phyloP scores from a whole-genome alignment of 345 rosid genomes.

The Eucalyptus cloeziana region DNA sequence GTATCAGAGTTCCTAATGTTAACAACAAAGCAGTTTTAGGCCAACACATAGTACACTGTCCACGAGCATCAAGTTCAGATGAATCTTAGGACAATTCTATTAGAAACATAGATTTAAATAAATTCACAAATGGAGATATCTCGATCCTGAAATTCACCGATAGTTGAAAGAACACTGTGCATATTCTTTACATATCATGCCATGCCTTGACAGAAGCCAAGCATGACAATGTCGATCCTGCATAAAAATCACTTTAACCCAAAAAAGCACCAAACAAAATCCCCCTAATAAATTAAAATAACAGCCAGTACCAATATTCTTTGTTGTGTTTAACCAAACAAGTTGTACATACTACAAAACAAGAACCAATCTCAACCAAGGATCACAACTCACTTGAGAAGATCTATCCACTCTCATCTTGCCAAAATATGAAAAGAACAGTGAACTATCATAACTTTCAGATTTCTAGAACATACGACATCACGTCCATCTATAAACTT shows the following conservation, averaged over 20 bases:
- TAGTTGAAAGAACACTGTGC: background rate
- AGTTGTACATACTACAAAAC: background rate
- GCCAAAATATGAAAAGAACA: background rate
- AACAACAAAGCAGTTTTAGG: background rate
- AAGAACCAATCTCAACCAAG: background rate
- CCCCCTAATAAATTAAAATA: background rate
- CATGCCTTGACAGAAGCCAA: background rate
- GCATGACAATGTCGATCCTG: background rate
- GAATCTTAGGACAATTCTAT: background rate
- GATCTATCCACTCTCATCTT: background rate
- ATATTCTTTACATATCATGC: background rate
- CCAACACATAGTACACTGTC: background rate
- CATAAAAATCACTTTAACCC: background rate
- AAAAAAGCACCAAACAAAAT: background rate
- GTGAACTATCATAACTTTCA: background rate
- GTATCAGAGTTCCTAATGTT: background rate
- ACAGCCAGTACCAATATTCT: background rate
- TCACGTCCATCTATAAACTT: background rate
- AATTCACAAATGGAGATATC: background rate
- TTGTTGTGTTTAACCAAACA: background rate
- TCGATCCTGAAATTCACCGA: background rate
- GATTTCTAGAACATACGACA: background rate
- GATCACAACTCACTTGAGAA: background rate
- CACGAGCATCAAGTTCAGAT: background rate
- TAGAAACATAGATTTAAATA: background rate